phyloP scores from a whole-genome alignment of 1,139 yeast genomes.

The Lodderomyces pseudojiufengensis region DNA sequence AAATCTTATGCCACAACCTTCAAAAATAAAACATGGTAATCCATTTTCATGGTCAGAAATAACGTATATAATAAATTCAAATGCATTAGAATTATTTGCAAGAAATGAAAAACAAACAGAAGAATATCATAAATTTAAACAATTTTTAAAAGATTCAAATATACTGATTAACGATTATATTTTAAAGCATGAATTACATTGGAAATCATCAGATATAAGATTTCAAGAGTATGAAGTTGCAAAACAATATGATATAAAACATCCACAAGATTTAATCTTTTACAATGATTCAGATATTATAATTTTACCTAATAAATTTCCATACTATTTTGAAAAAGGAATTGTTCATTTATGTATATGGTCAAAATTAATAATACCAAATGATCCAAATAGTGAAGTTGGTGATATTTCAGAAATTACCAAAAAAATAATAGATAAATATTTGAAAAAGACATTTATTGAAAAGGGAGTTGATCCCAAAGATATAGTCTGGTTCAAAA shows the following conservation, averaged over 20 bases:
- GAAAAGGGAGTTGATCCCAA: constrained; percentile 32
- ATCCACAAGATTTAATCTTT: constrained; percentile 15
- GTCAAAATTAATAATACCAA: constrained; percentile 35
- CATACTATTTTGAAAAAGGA: constrained; percentile 36
- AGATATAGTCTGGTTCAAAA: constrained; percentile 56
- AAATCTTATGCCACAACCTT: constrained; percentile 39
- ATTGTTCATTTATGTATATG: constrained; percentile 43
- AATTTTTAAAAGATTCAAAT: constrained; percentile 21
- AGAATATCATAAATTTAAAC: constrained; percentile 34
- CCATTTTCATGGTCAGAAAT: constrained; percentile 38
- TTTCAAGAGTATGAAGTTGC: constrained; percentile 18
- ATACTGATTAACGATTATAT: constrained; percentile 36
- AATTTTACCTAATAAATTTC: constrained; percentile 40
- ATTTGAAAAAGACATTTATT: constrained; percentile 44
- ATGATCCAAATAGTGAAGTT: constrained; percentile 27
- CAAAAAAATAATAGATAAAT: constrained; percentile 34
- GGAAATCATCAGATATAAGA: constrained; percentile 28
- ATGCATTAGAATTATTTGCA: constrained; percentile 39
- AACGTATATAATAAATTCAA: constrained; percentile 25
- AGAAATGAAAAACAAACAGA: constrained; percentile 32
- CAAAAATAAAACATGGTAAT: constrained; percentile 28
- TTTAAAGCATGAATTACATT: constrained; percentile 32
- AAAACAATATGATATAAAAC: constrained; percentile 12
- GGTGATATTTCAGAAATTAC: constrained; percentile 47
- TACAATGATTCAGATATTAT: constrained; percentile 23